These are phyloP conservation scores for Ceratonia siliqua DNA, from an alignment of 306 rosid genomes.

Conservation along the genomic window DNA sequence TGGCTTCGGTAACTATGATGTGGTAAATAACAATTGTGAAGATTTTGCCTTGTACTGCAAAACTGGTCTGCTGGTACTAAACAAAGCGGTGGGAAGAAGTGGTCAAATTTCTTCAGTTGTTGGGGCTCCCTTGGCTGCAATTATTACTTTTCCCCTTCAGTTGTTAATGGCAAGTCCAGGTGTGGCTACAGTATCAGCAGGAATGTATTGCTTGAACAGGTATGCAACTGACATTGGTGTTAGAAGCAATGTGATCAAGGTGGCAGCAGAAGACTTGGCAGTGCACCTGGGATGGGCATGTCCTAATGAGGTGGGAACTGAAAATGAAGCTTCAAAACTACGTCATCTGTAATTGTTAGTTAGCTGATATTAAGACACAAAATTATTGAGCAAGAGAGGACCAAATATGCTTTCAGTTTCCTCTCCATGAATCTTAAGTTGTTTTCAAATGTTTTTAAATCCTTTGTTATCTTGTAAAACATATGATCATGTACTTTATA, in stretches of 20 bases:
- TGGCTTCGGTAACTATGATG: conserved; percentile 59
- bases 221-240: conserved; percentile 93
- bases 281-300: conserved; percentile 61
- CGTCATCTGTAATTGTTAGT: too few species aligned
- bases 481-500: too few species aligned
- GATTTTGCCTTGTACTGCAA: conserved; percentile 64
- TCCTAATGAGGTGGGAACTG: conserved; percentile 40
- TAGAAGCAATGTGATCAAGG: conserved; percentile 80
- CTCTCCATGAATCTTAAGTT: too few species aligned
- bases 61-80: conserved; percentile 53
- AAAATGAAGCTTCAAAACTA: conserved; percentile 46
- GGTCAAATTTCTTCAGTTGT: conserved; percentile 64
- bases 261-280: conserved; percentile 82
- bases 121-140: conserved; percentile 63
- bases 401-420: too few species aligned
- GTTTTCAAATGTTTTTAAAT: too few species aligned
- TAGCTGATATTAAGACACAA: too few species aligned
- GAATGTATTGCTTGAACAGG: conserved; percentile 89
- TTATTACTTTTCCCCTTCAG: conserved; percentile 57
- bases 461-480: too few species aligned
- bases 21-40: conserved; percentile 63
- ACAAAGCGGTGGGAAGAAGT: conserved; percentile 61
- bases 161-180: conserved; percentile 60
- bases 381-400: too few species aligned
- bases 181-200: conserved; percentile 63